phyloP scores from a whole-genome alignment of 257 asterid species.

The Nicotiana undulata region DNA sequence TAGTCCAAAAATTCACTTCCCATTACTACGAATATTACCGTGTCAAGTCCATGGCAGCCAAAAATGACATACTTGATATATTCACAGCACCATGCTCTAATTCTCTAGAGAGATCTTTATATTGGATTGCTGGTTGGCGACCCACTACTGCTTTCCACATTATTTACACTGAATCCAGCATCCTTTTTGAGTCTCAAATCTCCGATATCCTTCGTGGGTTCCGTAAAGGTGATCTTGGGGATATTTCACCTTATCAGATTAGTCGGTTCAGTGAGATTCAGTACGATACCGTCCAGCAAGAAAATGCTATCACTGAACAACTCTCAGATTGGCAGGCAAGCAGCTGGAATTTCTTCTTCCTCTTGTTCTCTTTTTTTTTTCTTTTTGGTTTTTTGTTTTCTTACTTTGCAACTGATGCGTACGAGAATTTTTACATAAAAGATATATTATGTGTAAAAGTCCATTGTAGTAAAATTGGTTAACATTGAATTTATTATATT shows the following conservation, averaged over 20 bases:
- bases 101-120: constrained; percentile 53
- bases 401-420: too few species aligned
- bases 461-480: too few species aligned
- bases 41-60: constrained; percentile 31
- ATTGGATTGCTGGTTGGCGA: constrained; percentile 85
- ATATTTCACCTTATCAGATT: constrained; percentile 58
- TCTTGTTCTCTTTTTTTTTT: too few species aligned
- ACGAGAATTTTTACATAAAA: too few species aligned
- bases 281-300: constrained; percentile 47
- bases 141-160: constrained; percentile 85
- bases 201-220: constrained; percentile 46
- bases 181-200: constrained; percentile 57
- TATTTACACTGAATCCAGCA: constrained; percentile 61
- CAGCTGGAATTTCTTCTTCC: not conserved
- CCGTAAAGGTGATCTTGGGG: constrained; percentile 62
- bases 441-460: too few species aligned
- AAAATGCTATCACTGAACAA: constrained; percentile 46
- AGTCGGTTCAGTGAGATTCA: constrained; percentile 73
- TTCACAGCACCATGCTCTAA: constrained; percentile 54
- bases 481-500: too few species aligned
- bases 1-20: constrained; percentile 28
- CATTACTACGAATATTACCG: constrained; percentile 54
- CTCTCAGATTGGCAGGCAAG: constrained; percentile 78
- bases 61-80: constrained; percentile 35
- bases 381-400: too few species aligned